Percentiles rank a stretch among this genome's conserved stretches.
phyloP scores from a whole-genome alignment of 192 early-diverging fungal genomes.

The Powellomyces hirtus region DNA sequence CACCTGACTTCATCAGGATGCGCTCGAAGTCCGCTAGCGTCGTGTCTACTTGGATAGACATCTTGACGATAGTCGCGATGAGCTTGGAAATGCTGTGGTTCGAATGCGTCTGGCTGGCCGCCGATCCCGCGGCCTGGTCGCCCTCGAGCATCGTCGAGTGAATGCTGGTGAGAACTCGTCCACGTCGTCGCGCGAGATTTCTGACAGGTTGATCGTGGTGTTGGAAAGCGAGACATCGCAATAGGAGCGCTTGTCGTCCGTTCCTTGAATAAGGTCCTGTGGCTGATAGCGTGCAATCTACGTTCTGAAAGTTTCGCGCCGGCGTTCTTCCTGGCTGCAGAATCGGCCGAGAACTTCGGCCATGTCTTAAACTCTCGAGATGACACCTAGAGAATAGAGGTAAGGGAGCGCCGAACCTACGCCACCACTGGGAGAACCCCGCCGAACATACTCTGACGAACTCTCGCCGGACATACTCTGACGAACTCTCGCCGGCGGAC shows the following conservation, averaged over 20 bases:
- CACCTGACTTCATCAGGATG: conserved; percentile 27
- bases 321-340: conserved; percentile 31
- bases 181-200: conserved; percentile 36
- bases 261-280: conserved; percentile 25
- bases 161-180: conserved; percentile 40
- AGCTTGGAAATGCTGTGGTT: conserved; percentile 44
- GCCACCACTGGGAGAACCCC: neutral
- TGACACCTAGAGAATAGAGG: conserved; percentile 31
- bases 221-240: conserved; percentile 40
- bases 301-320: conserved; percentile 38
- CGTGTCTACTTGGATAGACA: conserved; percentile 41
- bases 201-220: conserved; percentile 37
- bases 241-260: conserved; percentile 41
- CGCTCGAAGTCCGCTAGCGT: conserved; percentile 44
- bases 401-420: no score
- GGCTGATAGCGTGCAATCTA: conserved; percentile 49
- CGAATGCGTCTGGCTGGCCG: conserved; percentile 21
- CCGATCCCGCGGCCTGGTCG: conserved; percentile 9
- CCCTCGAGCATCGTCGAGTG: conserved; percentile 31
- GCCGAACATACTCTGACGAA: neutral
- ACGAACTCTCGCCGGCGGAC: conserved; percentile 49
- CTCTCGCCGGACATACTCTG: conserved; percentile 7
- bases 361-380: conserved; percentile 40
- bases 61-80: conserved; percentile 47
- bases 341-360: conserved; percentile 35